Conservation (phyloP, 257 asterid species). For the Agastache rugosa region DNA sequence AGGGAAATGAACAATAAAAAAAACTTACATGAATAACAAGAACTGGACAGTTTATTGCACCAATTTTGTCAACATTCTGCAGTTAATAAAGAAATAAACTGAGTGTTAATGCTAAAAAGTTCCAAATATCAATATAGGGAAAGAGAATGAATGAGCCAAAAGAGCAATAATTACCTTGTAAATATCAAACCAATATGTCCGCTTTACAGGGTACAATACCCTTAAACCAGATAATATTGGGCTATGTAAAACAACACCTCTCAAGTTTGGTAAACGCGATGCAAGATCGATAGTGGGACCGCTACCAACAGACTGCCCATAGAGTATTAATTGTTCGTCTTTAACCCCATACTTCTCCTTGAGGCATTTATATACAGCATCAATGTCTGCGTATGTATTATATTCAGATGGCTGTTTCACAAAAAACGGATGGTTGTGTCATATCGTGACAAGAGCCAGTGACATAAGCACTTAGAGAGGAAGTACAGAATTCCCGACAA, state of each 20-base stretch:
- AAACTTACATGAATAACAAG: constrained; percentile 95
- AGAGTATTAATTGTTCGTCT: constrained; percentile 88
- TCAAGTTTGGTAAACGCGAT: constrained; percentile 78
- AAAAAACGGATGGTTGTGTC: constrained; percentile 52
- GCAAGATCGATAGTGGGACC: constrained; percentile 99
- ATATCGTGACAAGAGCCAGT: constrained; percentile 33
- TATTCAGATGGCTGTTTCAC: constrained; percentile 97
- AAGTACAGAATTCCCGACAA: neutral
- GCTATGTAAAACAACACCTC: constrained; percentile 97
- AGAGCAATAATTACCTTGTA: constrained; percentile 70
- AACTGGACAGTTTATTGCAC: constrained; percentile 82
- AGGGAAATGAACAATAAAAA: constrained; percentile 16
- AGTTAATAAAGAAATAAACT: constrained; percentile 40
- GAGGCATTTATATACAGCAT: constrained; percentile 96
- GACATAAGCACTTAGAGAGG: constrained; percentile 26
- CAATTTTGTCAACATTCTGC: constrained; percentile 98
- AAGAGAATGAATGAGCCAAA: constrained; percentile 25
- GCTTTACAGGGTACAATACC: constrained; percentile 93
- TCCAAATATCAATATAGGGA: constrained; percentile 28
- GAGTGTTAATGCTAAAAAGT: constrained; percentile 26
- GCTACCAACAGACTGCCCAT: constrained; percentile 99
- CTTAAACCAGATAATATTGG: constrained; percentile 96
- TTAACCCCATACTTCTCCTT: constrained; percentile 92
- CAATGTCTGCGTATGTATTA: constrained; percentile 98
- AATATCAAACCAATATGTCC: constrained; percentile 96